A percentile compares a stretch with the other conserved stretches of the same genome.
Evolutionary conservation across 768 basidiomycete species (phyloP).

Genomic region (Leccinum uliginosum): DNA sequence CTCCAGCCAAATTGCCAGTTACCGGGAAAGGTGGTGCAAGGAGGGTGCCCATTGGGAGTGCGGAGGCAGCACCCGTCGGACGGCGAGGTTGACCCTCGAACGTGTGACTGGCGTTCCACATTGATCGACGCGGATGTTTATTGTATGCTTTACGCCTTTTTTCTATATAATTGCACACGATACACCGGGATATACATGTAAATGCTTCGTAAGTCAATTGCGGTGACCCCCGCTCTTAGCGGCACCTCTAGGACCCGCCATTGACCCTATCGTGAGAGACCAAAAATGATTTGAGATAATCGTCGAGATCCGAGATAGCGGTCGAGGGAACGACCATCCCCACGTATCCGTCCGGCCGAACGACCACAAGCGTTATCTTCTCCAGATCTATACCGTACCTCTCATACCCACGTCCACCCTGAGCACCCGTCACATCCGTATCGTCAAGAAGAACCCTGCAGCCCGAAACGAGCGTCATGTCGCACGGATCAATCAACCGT

Average conservation of each 20-base stretch:
- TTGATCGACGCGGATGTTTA: not conserved
- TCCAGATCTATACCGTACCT: slow-evolving; percentile 30
- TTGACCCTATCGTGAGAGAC: slow-evolving; percentile 3
- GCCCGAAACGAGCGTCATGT: not conserved
- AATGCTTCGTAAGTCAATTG: not conserved
- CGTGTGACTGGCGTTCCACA: not conserved
- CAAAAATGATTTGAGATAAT: slow-evolving; percentile 50
- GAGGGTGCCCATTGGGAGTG: slow-evolving; percentile 63
- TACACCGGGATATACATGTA: slow-evolving; percentile 5
- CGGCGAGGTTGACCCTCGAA: slow-evolving; percentile 41
- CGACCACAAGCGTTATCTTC: slow-evolving; percentile 32
- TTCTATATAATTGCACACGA: slow-evolving; percentile 22
- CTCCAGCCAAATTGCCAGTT: slow-evolving; percentile 30
- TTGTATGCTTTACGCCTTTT: slow-evolving; percentile 11
- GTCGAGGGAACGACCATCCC: slow-evolving; percentile 32
- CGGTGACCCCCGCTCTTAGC: too few species aligned
- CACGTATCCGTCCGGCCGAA: slow-evolving; percentile 41
- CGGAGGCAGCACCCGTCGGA: slow-evolving; percentile 49
- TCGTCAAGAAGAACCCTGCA: slow-evolving; percentile 36
- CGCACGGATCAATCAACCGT: not conserved
- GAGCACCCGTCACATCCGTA: slow-evolving; percentile 25
- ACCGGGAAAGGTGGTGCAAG: slow-evolving; percentile 49
- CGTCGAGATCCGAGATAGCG: slow-evolving; percentile 32
- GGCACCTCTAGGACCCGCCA: not conserved
- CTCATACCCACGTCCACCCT: slow-evolving; percentile 33